Evolutionary conservation across 1,284 basidiomycete species (phyloP), one percentile per base, ranked within the genome.

Genomic region (Inonotus obliquus): DNA sequence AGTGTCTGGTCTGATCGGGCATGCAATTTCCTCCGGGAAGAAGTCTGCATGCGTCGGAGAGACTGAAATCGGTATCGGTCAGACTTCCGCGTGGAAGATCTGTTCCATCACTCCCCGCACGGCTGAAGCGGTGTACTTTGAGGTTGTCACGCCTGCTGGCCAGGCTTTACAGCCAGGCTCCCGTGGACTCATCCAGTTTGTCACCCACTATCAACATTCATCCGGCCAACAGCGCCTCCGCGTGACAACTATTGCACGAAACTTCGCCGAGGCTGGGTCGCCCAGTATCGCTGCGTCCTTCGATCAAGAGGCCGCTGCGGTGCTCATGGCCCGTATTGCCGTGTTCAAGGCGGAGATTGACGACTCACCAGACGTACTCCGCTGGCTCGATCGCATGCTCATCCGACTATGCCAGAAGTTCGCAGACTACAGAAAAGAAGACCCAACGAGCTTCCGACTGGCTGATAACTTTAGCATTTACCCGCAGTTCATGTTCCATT

Each of bases 401-500:
- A 99, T 99, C 72, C 85, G 97, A 11, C 79, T 99, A 45, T 99
- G 97, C 77, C 97, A 99, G 79, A 99, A 99, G 82, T 99, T 99
- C 72, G 97, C 97, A 61, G 96, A 98, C 74, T 99, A 99, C 74
- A 81, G 95, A 70, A 99, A 99, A 78, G 97, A 99, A 76, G 97
- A 99, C 72, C 93, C 96, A 3, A 86, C 89, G 55, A 93, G 89
- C 74, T 99, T 99, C 84, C 82, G 95, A 66, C 80, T 99, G 67
- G 82, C 87, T 64, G 95, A 98, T 70, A 96, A 96, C 75, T 99
- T 99, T 76, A 94, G 92, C 74, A 99, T 99, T 71, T 99, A 99
- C 76, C 97, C 97, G 37, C 97, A 99, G 75, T 99, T 99, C 81
- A 99, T 99, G 97, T 99, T 99, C 89, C 97, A 99, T 76, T 77